phyloP scores from a whole-genome alignment of 768 basidiomycete species.

The Collybia mongolica region DNA sequence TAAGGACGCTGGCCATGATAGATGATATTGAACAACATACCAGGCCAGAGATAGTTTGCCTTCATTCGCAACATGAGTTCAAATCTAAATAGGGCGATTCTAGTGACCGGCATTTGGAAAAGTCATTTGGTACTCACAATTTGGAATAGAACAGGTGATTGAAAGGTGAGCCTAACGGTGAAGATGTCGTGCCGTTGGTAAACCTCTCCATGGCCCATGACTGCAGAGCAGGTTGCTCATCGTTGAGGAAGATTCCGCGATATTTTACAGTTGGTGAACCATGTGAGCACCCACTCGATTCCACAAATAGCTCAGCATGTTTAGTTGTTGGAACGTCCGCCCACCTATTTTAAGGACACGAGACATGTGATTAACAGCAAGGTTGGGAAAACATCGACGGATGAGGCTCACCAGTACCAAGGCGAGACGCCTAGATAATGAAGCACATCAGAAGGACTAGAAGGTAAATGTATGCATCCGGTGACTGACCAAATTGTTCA shows the following conservation, averaged over 20 bases:
- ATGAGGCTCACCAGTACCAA: conserved; percentile 56
- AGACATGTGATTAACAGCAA: not conserved
- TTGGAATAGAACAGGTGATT: conserved; percentile 60
- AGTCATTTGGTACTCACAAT: conserved; percentile 31
- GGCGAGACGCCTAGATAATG: conserved; percentile 53
- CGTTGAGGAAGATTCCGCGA: conserved; percentile 73
- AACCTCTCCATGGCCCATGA: conserved; percentile 73
- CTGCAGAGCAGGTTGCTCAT: conserved; percentile 71
- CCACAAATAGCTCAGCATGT: conserved; percentile 47
- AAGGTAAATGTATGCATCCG: not conserved
- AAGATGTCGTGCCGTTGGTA: conserved; percentile 57
- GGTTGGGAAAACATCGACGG: conserved; percentile 2
- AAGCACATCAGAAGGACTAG: not conserved
- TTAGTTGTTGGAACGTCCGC: conserved; percentile 68
- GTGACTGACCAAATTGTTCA: conserved; percentile 57
- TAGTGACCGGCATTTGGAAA: not conserved
- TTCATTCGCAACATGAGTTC: conserved; percentile 66
- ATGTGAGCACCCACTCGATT: conserved; percentile 47
- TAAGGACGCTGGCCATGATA: not conserved
- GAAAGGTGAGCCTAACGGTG: conserved; percentile 54
- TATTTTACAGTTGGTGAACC: conserved; percentile 69
- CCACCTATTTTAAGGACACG: conserved; percentile 47
- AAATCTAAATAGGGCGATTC: conserved; percentile 37
- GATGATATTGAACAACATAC: conserved; percentile 23
- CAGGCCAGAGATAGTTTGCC: conserved; percentile 73